Percentiles rank a stretch among this genome's conserved stretches.
Conservation (phyloP, 306 rosid species). For the Begonia loranthoides region DNA sequence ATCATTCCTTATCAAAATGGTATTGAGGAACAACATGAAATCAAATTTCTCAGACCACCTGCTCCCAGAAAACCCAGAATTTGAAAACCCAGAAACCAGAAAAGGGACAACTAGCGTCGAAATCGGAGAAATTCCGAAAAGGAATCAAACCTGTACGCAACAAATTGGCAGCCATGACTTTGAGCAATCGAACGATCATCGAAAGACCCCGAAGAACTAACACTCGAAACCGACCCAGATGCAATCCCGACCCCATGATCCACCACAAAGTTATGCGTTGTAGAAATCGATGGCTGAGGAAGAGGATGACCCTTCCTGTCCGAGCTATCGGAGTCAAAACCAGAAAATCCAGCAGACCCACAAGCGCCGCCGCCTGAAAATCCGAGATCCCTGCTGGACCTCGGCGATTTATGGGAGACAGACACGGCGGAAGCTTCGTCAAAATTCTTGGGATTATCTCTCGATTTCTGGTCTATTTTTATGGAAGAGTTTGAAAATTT, state of each 20-base stretch:
- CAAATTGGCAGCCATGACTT: constrained; percentile 18
- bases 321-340: constrained; percentile 42
- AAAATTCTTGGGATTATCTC: constrained; percentile 35
- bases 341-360: constrained; percentile 29
- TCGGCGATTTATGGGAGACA: constrained; percentile 37
- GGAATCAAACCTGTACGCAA: constrained; percentile 36
- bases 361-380: constrained; percentile 6
- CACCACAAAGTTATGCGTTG: constrained; percentile 18
- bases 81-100: not conserved
- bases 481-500: constrained; percentile 30
- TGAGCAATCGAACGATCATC: constrained; percentile 50
- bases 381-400: constrained; percentile 34
- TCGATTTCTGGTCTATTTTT: constrained; percentile 3
- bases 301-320: constrained; percentile 39
- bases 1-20: not conserved
- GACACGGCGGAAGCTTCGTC: constrained; percentile 26
- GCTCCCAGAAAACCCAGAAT: too few species aligned
- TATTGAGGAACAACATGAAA: too few species aligned
- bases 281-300: constrained; percentile 55
- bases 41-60: not conserved
- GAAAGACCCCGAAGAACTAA: constrained; percentile 58
- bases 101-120: too few species aligned
- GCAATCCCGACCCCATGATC: constrained; percentile 44
- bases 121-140: not conserved
- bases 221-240: constrained; percentile 55